A percentile compares a stretch with the other conserved stretches of the same genome.
These are phyloP conservation scores for Ophioceras dolichostomum DNA, from an alignment of 2,329 filamentous ascomycete genomes.

Conservation along the genomic window DNA sequence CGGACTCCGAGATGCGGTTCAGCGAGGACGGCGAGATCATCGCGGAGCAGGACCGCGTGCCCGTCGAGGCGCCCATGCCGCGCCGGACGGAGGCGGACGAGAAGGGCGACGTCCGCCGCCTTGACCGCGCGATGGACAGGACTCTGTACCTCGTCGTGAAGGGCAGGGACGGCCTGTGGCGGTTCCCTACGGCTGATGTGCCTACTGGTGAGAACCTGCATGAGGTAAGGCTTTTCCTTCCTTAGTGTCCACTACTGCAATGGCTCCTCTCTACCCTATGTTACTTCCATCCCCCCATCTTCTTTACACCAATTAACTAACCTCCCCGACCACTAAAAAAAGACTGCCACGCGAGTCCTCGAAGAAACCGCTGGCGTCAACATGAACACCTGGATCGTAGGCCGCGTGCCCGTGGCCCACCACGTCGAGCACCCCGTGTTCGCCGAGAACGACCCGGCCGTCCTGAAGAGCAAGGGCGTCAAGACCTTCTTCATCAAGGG, in stretches of 20 bases:
- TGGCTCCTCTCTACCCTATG: too few relatives aligned
- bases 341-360: conserved; percentile 77
- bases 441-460: neutral
- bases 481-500: conserved; percentile 96
- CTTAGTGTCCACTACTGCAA: too few relatives aligned
- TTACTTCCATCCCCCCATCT: too few relatives aligned
- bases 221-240: conserved; percentile 47
- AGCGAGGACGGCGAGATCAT: conserved; percentile 49
- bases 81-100: conserved; percentile 64
- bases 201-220: conserved; percentile 64
- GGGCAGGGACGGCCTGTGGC: conserved; percentile 60
- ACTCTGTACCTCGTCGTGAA: conserved; percentile 85
- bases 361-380: conserved; percentile 70
- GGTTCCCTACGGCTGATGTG: conserved; percentile 65
- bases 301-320: neutral
- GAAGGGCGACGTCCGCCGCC: conserved; percentile 58
- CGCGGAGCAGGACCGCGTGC: conserved; percentile 44
- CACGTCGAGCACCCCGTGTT: conserved; percentile 43
- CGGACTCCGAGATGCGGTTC: conserved; percentile 58
- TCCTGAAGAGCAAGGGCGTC: conserved; percentile 38
- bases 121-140: conserved; percentile 68
- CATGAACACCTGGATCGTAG: conserved; percentile 99
- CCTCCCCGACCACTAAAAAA: conserved; percentile 2
- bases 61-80: conserved; percentile 57
- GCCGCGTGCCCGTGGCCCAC: conserved; percentile 79